Percentiles rank a stretch among this genome's conserved stretches.
These are phyloP conservation scores for Coemansia sp. DNA, from an alignment of 192 early-diverging fungal species.

Conservation along the genomic window DNA sequence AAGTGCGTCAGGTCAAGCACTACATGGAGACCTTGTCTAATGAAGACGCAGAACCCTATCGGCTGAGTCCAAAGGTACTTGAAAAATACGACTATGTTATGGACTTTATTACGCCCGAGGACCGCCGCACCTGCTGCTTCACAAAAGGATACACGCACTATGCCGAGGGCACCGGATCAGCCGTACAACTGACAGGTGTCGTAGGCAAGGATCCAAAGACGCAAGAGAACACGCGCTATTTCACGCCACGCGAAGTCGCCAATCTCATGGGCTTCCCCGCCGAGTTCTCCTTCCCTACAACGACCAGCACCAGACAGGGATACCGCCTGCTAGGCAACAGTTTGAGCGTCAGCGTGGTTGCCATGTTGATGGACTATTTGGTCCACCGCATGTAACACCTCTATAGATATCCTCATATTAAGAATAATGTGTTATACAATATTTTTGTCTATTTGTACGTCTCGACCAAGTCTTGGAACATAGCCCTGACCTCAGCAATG, in stretches of 20 bases:
- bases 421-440: background rate
- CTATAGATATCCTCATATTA: background rate
- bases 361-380: slow-evolving; percentile 74
- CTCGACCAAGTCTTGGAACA: slow-evolving; percentile 63
- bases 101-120: slow-evolving; percentile 70
- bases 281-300: slow-evolving; percentile 72
- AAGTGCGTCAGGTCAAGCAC: slow-evolving; percentile 49
- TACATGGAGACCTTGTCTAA: slow-evolving; percentile 36
- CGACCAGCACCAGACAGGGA: slow-evolving; percentile 69
- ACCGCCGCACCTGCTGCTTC: slow-evolving; percentile 74
- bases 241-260: slow-evolving; percentile 69
- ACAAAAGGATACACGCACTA: slow-evolving; percentile 80
- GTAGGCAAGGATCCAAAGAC: slow-evolving; percentile 39
- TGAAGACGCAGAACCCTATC: slow-evolving; percentile 13
- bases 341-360: slow-evolving; percentile 82
- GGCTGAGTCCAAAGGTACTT: slow-evolving; percentile 31
- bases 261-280: slow-evolving; percentile 80
- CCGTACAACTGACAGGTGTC: slow-evolving; percentile 23
- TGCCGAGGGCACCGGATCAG: slow-evolving; percentile 53
- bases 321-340: slow-evolving; percentile 92
- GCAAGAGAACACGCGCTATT: slow-evolving; percentile 51
- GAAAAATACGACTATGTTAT: slow-evolving; percentile 51
- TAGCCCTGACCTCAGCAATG: slow-evolving; percentile 57
- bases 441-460: slow-evolving; percentile 38
- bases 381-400: slow-evolving; percentile 49